Base-by-base conservation (phyloP, 78 protist genomes). In the Speleostelium caveatum region DNA sequence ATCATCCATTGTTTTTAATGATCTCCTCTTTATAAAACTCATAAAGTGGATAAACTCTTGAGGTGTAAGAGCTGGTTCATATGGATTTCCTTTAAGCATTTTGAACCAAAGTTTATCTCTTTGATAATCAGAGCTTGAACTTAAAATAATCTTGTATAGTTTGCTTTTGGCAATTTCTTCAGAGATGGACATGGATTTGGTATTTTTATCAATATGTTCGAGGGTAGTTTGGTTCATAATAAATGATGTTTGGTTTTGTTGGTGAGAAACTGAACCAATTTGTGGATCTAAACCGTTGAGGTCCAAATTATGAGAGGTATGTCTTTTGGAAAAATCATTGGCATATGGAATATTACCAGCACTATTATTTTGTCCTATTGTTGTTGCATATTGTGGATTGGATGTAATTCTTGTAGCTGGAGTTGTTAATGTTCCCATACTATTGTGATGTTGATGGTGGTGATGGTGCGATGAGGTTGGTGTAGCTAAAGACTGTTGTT, bases 81-180 rank as follows among this genome's bases (percentile, higher is more conserved):
- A 83, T 1, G 91, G 91, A 69, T 83, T 83, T n/a, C 91, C 91
- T 38, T 74, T 73, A 19, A 83, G 33, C 16, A 83, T 1, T 45
- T 83, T 83, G 26, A 60, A 22, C 91, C 91, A 83, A 2, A 83
- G 73, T 49, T 45, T 73, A 59, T 83, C 91, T 38, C 91, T 61
- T 45, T 83, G 91, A 33, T 60, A 83, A 61, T 62, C 72, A 2
- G 69, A 63, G 45, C 79, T 69, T 0, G 91, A 41, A 4, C 66
- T 72, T 24, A 69, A 28, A 21, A 69, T 49, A 60, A 83, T 68
- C 63, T 83, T 83, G 42, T 58, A 49, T 3, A 83, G 59, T 33
- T 73, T 68, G 21, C 30, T 21, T 42, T 33, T 67, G 10, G 75
- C 79, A 6, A 67, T 59, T 35, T 83, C 91, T 45, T 83, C 91